Evolutionary conservation across 1,139 yeast species (phyloP), one percentile per base, ranked within the genome.

Genomic region (Geotrichum carabidarum): DNA sequence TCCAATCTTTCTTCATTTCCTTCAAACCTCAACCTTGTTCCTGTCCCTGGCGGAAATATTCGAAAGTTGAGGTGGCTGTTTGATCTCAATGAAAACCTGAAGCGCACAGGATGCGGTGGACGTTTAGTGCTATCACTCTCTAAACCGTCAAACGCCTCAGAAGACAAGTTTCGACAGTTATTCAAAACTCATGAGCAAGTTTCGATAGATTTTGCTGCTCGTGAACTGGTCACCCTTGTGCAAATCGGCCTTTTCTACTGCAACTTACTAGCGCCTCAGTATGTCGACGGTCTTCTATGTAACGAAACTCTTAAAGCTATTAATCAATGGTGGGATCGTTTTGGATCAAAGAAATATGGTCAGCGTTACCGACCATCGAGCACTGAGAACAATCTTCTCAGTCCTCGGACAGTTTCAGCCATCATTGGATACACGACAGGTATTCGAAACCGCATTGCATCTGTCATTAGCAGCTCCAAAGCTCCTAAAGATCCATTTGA

Each of bases 401-500:
- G 87, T 0, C 78, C 91, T 0, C 75, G 81, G n/a, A 78, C 89
- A 0, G 87, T 84, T 0, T 78, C 86, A 0, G 83, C 83, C 0
- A 68, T 84, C 1, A 68, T 88, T 6, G 89, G 95, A 53, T 78
- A 86, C 63, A 78, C 86, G 0, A 69, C 85, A 22, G 83, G 90
- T 59, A 77, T 86, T 43, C 79, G 84, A 58, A 75, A 84, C 54
- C 78, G 95, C 56, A 68, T 91, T 44, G 78, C 85, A 43, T 73
- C 82, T n/a, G 84, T 88, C 1, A 62, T 71, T 32, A 68, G 71
- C 44, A 86, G 86, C 34, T 82, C 89, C 59, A 87, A 83, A 59
- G 83, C 85, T 1, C 91, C 96, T 0, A 90, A 89, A 65, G 98
- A 91, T 66, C 91, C 95, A 0, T 83, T 85, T 67, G 95, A 88